These are phyloP conservation scores for Lecanicillium sp. DNA, from an alignment of 2,329 filamentous ascomycete species.

Conservation along the genomic window DNA sequence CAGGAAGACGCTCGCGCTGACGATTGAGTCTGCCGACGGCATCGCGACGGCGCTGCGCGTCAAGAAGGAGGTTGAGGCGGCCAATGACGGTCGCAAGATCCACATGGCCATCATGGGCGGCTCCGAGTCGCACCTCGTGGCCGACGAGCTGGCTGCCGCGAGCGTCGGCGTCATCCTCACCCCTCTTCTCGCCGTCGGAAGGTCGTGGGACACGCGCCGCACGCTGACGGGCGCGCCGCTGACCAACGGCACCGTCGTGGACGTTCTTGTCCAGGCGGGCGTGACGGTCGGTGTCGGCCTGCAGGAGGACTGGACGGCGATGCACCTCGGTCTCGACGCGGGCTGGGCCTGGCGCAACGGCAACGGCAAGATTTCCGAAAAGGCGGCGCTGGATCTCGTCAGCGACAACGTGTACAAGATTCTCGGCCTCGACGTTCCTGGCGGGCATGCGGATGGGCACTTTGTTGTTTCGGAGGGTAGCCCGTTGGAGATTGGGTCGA, in stretches of 20 bases:
- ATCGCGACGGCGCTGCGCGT: slow-evolving; percentile 53
- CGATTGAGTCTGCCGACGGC: slow-evolving; percentile 54
- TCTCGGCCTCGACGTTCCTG: slow-evolving; percentile 36
- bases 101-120: slow-evolving; percentile 53
- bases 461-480: slow-evolving; percentile 58
- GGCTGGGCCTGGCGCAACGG: slow-evolving; percentile 53
- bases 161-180: slow-evolving; percentile 52
- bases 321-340: slow-evolving; percentile 52
- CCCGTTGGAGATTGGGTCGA: slow-evolving; percentile 51
- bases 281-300: slow-evolving; percentile 51
- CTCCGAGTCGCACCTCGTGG: slow-evolving; percentile 55
- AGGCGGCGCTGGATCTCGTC: slow-evolving; percentile 48
- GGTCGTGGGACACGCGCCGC: slow-evolving; percentile 53
- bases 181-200: slow-evolving; percentile 48
- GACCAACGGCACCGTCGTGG: slow-evolving; percentile 55
- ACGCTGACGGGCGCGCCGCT: slow-evolving; percentile 57
- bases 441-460: slow-evolving; percentile 27
- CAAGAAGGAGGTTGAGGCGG: slow-evolving; percentile 47
- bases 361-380: slow-evolving; percentile 42
- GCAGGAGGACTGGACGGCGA: slow-evolving; percentile 54
- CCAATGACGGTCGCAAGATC: slow-evolving; percentile 19
- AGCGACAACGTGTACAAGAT: slow-evolving; percentile 50
- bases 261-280: slow-evolving; percentile 49
- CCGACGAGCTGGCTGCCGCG: slow-evolving; percentile 47
- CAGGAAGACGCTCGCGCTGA: slow-evolving; percentile 46